phyloP scores from a whole-genome alignment of 805 yeast species.

The Suhomyces sp. region DNA sequence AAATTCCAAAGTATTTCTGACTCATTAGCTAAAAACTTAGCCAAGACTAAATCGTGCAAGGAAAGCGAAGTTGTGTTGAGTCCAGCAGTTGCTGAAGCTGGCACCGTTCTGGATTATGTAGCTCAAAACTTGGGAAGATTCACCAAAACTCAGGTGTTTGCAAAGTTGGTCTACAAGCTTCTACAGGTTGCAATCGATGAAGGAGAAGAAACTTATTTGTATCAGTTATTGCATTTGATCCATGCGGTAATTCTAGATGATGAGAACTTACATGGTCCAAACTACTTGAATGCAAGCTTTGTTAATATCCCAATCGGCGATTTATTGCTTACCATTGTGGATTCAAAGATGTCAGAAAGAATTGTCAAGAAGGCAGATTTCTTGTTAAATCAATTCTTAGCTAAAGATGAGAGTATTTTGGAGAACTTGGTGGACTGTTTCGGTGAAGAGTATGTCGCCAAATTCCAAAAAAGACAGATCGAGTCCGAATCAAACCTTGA shows the following conservation, averaged over 20 bases:
- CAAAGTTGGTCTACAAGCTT: conserved; percentile 56
- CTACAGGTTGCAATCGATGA: conserved; percentile 50
- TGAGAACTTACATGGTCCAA: conserved; percentile 38
- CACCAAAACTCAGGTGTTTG: conserved; percentile 51
- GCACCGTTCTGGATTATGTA: conserved; percentile 41
- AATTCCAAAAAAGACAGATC: conserved; percentile 46
- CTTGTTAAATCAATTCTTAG: conserved; percentile 49
- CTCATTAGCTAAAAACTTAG: conserved; percentile 42
- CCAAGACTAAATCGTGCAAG: conserved; percentile 34
- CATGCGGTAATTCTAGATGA: conserved; percentile 62
- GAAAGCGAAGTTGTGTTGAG: conserved; percentile 43
- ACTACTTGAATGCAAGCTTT: conserved; percentile 42
- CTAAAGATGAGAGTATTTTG: conserved; percentile 47
- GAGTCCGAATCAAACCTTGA: conserved; percentile 52
- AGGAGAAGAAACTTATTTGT: conserved; percentile 52
- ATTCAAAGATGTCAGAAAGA: conserved; percentile 47
- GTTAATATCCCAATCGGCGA: conserved; percentile 57
- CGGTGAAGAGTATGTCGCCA: conserved; percentile 52
- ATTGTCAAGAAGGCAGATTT: conserved; percentile 54
- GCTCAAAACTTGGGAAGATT: conserved; percentile 43
- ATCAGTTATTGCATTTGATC: conserved; percentile 61
- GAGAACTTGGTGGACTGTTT: conserved; percentile 53
- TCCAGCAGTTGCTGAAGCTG: background rate
- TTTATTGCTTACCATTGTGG: conserved; percentile 49
- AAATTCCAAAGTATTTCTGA: conserved; percentile 53